Conservation (phyloP, 495 filamentous ascomycete species). For the Cercophora samala region DNA sequence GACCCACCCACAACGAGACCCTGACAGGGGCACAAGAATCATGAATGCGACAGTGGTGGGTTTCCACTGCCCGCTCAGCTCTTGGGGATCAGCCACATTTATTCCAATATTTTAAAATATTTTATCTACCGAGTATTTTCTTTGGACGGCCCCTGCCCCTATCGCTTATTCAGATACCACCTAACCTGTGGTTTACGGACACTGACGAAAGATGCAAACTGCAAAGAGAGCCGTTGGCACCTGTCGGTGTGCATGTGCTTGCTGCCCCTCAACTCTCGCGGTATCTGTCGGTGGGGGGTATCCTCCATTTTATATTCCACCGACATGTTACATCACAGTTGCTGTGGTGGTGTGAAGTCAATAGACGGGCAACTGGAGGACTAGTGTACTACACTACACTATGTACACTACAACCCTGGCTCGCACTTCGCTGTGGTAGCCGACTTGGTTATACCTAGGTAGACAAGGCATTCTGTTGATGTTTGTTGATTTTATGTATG, state of each 20-base stretch:
- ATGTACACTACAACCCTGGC: not conserved
- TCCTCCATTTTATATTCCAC: not conserved
- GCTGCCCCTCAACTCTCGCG: too few species aligned
- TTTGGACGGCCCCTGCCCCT: not conserved
- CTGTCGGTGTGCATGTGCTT: too few species aligned
- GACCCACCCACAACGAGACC: not conserved
- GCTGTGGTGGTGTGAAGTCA: not conserved
- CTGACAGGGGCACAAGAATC: slow-evolving; percentile 4
- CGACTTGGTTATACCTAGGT: not conserved
- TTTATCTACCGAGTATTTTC: not conserved
- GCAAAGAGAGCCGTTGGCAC: too few species aligned
- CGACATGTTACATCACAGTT: not conserved
- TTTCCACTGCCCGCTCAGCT: not conserved
- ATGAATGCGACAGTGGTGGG: not conserved
- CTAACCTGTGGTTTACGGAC: too few species aligned
- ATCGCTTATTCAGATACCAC: too few species aligned
- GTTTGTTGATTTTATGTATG: not conserved
- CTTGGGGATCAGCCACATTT: not conserved
- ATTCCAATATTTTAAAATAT: not conserved
- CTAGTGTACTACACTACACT: not conserved
- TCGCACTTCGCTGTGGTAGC: not conserved
- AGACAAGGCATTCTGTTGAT: not conserved
- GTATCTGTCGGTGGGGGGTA: not conserved
- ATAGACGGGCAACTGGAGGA: not conserved
- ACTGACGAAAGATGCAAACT: too few species aligned